These are phyloP conservation scores for Microbotryum scabiosae DNA, from an alignment of 1,284 basidiomycete species.

Conservation along the genomic window DNA sequence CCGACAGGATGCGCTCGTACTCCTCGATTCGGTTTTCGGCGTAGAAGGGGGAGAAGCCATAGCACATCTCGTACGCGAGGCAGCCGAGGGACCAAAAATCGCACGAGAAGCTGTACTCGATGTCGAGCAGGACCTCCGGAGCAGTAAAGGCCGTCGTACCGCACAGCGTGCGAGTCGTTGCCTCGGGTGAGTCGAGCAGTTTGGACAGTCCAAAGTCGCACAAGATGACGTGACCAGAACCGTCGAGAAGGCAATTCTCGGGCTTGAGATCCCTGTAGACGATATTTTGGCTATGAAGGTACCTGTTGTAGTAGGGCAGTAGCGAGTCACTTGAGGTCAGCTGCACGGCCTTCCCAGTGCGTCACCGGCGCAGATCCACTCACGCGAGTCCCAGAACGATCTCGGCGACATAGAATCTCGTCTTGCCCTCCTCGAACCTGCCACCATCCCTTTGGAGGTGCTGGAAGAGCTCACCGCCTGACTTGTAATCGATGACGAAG, in stretches of 20 bases:
- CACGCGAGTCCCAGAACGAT: conserved; percentile 37
- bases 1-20: conserved; percentile 42
- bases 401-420: conserved; percentile 37
- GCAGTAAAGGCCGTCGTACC: conserved; percentile 38
- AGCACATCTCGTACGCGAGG: conserved; percentile 43
- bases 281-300: background rate
- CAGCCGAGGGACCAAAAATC: conserved; percentile 43
- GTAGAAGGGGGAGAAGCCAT: conserved; percentile 43
- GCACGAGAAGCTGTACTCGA: conserved; percentile 41
- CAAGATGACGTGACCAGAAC: conserved; percentile 37
- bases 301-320: no score
- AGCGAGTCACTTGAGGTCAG: no score
- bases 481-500: conserved; percentile 45
- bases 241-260: conserved; percentile 38
- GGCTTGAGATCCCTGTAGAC: conserved; percentile 33
- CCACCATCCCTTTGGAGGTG: conserved; percentile 39
- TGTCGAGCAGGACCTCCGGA: conserved; percentile 42
- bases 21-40: conserved; percentile 37
- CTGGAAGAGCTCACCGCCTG: conserved; percentile 42
- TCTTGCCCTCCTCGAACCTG: conserved; percentile 35
- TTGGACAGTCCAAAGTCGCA: conserved; percentile 38
- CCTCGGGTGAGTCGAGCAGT: conserved; percentile 29
- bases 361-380: conserved; percentile 23
- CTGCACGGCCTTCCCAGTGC: no score
- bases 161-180: conserved; percentile 42